Evolutionary conservation across 495 filamentous ascomycete genomes (phyloP).

Genomic region (Jackrogersella multiformis): DNA sequence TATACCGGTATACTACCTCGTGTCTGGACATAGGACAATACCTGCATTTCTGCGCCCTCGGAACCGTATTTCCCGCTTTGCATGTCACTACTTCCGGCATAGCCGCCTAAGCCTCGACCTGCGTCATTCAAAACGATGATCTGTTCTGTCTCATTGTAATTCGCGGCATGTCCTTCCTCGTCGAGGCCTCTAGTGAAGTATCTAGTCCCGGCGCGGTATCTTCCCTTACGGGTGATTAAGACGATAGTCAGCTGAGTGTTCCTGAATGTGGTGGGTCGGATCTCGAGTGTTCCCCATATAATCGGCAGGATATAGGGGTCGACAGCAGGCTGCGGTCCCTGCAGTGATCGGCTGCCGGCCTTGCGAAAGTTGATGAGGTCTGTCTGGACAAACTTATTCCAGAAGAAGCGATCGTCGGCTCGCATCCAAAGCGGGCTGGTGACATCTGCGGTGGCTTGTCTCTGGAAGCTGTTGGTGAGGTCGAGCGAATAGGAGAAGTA

Average conservation of each 20-base stretch:
- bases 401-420: conserved; percentile 97
- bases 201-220: conserved; percentile 86
- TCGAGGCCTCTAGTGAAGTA: conserved; percentile 96
- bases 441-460: conserved; percentile 77
- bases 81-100: conserved; percentile 77
- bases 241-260: conserved; percentile 82
- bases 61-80: conserved; percentile 71
- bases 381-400: conserved; percentile 91
- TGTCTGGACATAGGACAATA: conserved; percentile 94
- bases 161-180: conserved; percentile 90
- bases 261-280: conserved; percentile 82
- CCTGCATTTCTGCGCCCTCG: conserved; percentile 77
- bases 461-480: conserved; percentile 92
- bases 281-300: conserved; percentile 93
- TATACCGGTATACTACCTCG: conserved; percentile 93
- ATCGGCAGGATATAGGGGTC: conserved; percentile 96
- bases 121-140: conserved; percentile 85
- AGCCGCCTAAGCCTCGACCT: conserved; percentile 76
- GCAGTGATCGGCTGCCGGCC: conserved; percentile 59
- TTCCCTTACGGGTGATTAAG: conserved; percentile 85
- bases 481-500: conserved; percentile 98
- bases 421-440: conserved; percentile 84
- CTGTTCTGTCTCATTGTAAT: conserved; percentile 99
- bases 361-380: conserved; percentile 88
- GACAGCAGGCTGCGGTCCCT: conserved; percentile 74